Evolutionary conservation across 441 rosid genomes (phyloP), one percentile per base, ranked within the genome.

Genomic region (Arabidopsis hybrid): DNA sequence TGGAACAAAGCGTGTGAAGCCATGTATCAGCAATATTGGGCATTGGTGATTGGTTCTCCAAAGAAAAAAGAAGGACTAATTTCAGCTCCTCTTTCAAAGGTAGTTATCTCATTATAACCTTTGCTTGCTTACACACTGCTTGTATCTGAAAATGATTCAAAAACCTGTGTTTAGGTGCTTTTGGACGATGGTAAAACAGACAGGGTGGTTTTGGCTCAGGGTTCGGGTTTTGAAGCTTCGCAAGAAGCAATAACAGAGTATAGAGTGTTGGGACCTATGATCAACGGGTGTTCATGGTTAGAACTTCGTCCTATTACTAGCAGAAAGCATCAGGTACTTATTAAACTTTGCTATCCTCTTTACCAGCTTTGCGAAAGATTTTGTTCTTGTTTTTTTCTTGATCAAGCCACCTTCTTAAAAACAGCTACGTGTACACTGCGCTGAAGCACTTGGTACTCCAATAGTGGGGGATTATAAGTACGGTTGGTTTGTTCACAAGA

Each of bases 101-200:
- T 91, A 51, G 62, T 29, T 45, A 55, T 72, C 78, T 73, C 55
- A 36, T 36, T 52, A 8, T 16, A 26, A 26, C 26, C 5, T 67
- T 42, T 32, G 35, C 14, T 43, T 29, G 52, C 38, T 42, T 29
- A 13, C 38, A 61, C 36, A 60, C 34, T 46, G 57, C 58, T 3
- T 35, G 59, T 14, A 35, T 43, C 14, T 55, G 64, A 42, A 45
- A 59, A 7, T 69, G 14, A 69, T 38, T 7, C 6, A 13, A 35
- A 17, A 14, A 45, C 46, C 42, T 70, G 43, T 52, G 32, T 78
- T 16, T 49, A 93, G 97, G 94, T 91, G 79, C 79, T 91, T 65
- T 89, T 93, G 56, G 86, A 93, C 78, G 96, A 91, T 78, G 95
- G 97, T 7, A 93, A 90, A 83, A 84, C 93, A 16, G 98, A 93